Evolutionary conservation across 305 asterid species (phyloP), one percentile per base, ranked within the genome.

Genomic region (Vinca major): DNA sequence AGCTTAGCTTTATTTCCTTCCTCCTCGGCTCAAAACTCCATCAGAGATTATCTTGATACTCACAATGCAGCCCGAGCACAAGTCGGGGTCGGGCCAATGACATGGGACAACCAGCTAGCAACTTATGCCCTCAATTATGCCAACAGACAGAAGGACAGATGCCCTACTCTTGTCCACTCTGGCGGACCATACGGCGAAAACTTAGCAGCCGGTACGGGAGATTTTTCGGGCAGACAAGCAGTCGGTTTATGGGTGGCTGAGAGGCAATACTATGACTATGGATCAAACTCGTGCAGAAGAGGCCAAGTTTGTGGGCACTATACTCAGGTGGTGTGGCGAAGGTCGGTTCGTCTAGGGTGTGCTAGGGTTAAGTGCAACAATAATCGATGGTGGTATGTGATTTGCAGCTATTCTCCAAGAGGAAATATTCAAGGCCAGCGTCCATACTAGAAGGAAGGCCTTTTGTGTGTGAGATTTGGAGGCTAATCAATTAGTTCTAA

Each of bases 51-150:
- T n/a, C n/a, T n/a, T n/a, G n/a, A n/a, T n/a, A n/a, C n/a, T n/a
- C n/a, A n/a, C n/a, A 81, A 81, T 71, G 52, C 73, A 20, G 80
- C 88, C 0, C 90, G 96, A 4, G 71, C 71, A 4, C 0, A 14
- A 5, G 48, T 44, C 48, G 48, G 48, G 5, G 48, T 44, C 1
- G 48, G 48, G 5, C 48, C 48, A 7, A 44, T 44, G 48, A 44
- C 1, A 6, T 44, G 48, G 48, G 48, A 44, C 48, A 44, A 44
- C 48, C 4, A 6, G 10, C 10, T 44, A 44, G 48, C 48, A 44
- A 10, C 48, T 44, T 44, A 3, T 44, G 48, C 48, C 5, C 48
- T 44, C 10, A 1, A 44, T 1, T 44, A 44, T 44, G 48, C 48
- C 48, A 44, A 44, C 10, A 7, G 48, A 44, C 48, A 44, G 10